Evolutionary conservation across 2,329 filamentous ascomycete species (phyloP), one percentile per base, ranked within the genome.

Genomic region (Acrodontium crateriforme): DNA sequence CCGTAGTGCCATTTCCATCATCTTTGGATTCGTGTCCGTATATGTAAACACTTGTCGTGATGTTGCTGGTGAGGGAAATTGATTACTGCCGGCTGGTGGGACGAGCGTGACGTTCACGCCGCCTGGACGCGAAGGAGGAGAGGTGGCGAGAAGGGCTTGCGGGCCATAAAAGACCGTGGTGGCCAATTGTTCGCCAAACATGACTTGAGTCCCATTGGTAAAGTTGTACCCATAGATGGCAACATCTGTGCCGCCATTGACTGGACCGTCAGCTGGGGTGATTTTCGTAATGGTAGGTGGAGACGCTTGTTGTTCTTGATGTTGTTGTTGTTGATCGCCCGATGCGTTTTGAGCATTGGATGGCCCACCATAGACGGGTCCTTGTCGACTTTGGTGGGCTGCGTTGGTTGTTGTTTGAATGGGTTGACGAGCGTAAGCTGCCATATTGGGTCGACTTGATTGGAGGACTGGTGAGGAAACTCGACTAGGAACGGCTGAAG

Each of bases 191-290:
- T 77, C 71, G 12, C 85, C 85, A 51, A 94, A 94, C 54, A 84
- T 78, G 30, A 93, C 80, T 37, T 85, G 79, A 36, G 91, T 66
- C 1, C 73, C 73, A 54, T 78, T 76, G 38, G 74, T 76, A 50
- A 93, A 92, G 9, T 76, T 73, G 38, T 74, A 79, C 11, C 85
- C 84, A 6, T 92, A 62, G 31, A 89, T 70, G 0, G 81, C 87
- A 3, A 93, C 82, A 51, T 94, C 84, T 28, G 82, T 84, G 22
- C 84, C 84, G 34, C 84, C 84, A 18, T 71, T 72, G 33, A 75
- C 80, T 5, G 84, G 80, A 0, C 84, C 84, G 52, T 91, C 80
- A 16, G 68, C 69, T 0, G 85, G 84, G 18, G 89, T 81, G 36
- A 93, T 67, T 50, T 85, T 87, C 49, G 82, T 76, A 13, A 91